Conservation (phyloP, 1,139 yeast genomes). For the Zhuliangozyma blackwelliae region DNA sequence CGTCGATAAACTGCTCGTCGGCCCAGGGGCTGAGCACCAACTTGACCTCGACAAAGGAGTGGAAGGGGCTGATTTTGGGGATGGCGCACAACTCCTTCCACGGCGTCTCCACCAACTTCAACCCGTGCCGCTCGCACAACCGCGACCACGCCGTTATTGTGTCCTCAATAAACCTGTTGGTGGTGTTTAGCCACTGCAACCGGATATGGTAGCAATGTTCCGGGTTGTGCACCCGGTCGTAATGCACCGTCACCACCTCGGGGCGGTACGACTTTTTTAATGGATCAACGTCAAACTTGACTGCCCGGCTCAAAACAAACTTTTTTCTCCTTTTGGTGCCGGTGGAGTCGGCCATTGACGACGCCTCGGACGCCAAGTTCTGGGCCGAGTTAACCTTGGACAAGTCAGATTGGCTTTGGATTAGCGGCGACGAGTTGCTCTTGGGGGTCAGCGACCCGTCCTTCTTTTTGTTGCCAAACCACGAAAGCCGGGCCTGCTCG, state of each 20-base stretch:
- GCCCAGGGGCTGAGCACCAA: constrained; percentile 66
- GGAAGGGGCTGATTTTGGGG: constrained; percentile 79
- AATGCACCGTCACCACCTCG: constrained; percentile 78
- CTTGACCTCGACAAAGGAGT: constrained; percentile 70
- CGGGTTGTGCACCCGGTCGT: constrained; percentile 90
- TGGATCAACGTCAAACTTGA: constrained; percentile 77
- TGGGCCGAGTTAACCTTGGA: constrained; percentile 9
- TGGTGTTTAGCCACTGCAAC: constrained; percentile 88
- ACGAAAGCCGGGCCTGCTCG: constrained; percentile 15
- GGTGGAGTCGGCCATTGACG: constrained; percentile 31
- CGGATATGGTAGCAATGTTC: constrained; percentile 91
- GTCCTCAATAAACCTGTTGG: constrained; percentile 87
- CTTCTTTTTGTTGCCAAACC: constrained; percentile 30
- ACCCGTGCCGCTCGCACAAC: constrained; percentile 80
- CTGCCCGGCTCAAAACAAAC: constrained; percentile 51
- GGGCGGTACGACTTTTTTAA: constrained; percentile 65
- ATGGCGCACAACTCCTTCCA: constrained; percentile 81
- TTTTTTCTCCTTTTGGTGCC: constrained; percentile 18
- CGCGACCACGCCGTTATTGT: constrained; percentile 78
- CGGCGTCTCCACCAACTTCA: constrained; percentile 86
- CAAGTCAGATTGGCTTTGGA: constrained; percentile 13
- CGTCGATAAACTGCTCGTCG: constrained; percentile 50
- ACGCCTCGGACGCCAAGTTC: constrained; percentile 24
- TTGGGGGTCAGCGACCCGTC: constrained; percentile 15
- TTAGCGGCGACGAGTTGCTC: constrained; percentile 28